phyloP scores from a whole-genome alignment of 2,329 filamentous ascomycete species.

The Saccharata proteae region DNA sequence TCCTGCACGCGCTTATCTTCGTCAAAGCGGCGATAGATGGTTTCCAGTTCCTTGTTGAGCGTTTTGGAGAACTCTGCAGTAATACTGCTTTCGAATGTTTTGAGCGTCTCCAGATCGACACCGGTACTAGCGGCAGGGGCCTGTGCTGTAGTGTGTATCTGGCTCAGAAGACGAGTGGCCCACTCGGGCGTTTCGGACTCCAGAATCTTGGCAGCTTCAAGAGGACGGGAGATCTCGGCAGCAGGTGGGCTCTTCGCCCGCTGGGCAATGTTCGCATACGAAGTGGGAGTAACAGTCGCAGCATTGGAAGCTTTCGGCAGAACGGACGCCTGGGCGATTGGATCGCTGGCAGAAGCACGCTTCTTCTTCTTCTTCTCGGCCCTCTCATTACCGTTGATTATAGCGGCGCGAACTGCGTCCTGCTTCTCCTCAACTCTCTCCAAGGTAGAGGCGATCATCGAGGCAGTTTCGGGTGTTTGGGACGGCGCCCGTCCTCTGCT shows the following conservation, averaged over 20 bases:
- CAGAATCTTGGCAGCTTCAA: constrained; percentile 12
- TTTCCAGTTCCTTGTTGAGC: constrained; percentile 37
- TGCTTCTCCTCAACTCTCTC: constrained; percentile 31
- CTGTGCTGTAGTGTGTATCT: constrained; percentile 14
- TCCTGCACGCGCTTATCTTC: constrained; percentile 58
- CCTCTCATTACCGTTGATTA: constrained; percentile 28
- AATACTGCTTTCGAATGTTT: constrained; percentile 39
- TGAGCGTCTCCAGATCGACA: constrained; percentile 37
- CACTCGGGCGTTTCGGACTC: constrained; percentile 22
- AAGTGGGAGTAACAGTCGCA: constrained; percentile 17
- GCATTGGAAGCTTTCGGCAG: constrained; percentile 4
- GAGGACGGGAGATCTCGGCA: constrained; percentile 11
- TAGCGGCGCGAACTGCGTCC: constrained; percentile 26
- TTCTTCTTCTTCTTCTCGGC: constrained; percentile 54
- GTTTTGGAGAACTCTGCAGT: constrained; percentile 35
- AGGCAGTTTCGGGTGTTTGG: constrained; percentile 24
- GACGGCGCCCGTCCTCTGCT: constrained; percentile 17
- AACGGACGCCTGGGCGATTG: constrained; percentile 32
- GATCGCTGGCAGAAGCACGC: constrained; percentile 43
- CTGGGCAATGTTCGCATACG: constrained; percentile 31
- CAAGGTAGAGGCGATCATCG: constrained; percentile 26
- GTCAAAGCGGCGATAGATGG: constrained; percentile 49
- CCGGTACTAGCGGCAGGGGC: constrained; percentile 11
- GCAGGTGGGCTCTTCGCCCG: constrained; percentile 20
- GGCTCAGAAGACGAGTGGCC: constrained; percentile 23